A percentile compares a stretch with the other conserved stretches of the same genome.
Evolutionary conservation across 2,329 filamentous ascomycete species (phyloP).

Genomic region (Fusarium poae): DNA sequence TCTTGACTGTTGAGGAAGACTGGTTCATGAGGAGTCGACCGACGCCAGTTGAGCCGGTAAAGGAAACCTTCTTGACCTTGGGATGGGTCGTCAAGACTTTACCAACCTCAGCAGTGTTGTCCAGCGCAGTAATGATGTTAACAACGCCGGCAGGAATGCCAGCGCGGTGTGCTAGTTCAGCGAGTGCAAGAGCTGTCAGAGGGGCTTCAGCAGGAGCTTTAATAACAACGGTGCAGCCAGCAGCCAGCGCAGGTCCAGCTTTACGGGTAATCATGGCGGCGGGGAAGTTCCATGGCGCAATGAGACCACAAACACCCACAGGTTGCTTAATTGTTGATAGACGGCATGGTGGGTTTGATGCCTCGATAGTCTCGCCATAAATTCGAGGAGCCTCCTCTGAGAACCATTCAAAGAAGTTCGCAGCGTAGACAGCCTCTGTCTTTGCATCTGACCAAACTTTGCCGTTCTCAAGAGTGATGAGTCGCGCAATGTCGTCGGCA

Average conservation of each 20-base stretch:
- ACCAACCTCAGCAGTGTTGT: slow-evolving; percentile 84
- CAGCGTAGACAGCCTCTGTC: slow-evolving; percentile 69
- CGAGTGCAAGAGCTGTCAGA: slow-evolving; percentile 85
- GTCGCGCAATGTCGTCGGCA: slow-evolving; percentile 72
- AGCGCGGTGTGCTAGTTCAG: slow-evolving; percentile 84
- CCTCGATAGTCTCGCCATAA: slow-evolving; percentile 62
- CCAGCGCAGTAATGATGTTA: slow-evolving; percentile 82
- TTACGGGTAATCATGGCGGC: slow-evolving; percentile 65
- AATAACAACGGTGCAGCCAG: slow-evolving; percentile 82
- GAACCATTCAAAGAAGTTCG: slow-evolving; percentile 74
- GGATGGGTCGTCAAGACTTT: slow-evolving; percentile 60
- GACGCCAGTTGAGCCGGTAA: slow-evolving; percentile 71
- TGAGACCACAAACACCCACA: slow-evolving; percentile 54
- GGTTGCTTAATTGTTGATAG: slow-evolving; percentile 52
- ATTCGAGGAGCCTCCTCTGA: slow-evolving; percentile 71
- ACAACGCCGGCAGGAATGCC: slow-evolving; percentile 89
- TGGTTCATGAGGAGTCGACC: slow-evolving; percentile 74
- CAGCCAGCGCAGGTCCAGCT: slow-evolving; percentile 69
- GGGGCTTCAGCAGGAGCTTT: slow-evolving; percentile 93
- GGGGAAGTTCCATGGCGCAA: slow-evolving; percentile 69
- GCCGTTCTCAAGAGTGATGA: slow-evolving; percentile 80
- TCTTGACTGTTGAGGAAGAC: slow-evolving; percentile 76
- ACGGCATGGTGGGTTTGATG: slow-evolving; percentile 70
- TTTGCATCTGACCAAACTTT: slow-evolving; percentile 74
- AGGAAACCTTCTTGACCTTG: slow-evolving; percentile 76